Conservation (phyloP, 805 yeast genomes). For the Wickerhamomyces bisporus region DNA sequence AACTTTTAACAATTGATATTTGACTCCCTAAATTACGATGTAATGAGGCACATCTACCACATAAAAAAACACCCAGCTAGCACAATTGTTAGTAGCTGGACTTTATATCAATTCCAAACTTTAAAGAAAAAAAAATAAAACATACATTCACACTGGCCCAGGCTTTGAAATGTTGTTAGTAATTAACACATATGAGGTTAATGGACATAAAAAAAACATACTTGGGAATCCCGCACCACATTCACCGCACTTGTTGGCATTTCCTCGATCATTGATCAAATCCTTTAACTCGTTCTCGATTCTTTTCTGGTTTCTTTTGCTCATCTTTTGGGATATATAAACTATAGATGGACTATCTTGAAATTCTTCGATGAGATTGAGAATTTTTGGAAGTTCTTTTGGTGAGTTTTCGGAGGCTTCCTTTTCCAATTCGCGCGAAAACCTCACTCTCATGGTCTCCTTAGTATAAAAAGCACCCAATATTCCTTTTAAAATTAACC, state of each 20-base stretch:
- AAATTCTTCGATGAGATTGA: too few species aligned
- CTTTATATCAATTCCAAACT: too few species aligned
- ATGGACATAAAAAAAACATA: constrained; percentile 28
- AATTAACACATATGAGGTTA: constrained; percentile 3
- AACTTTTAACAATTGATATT: constrained; percentile 61
- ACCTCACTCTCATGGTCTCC: too few species aligned
- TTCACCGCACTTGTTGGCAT: constrained; percentile 74
- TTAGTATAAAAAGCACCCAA: too few species aligned
- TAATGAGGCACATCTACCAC: constrained; percentile 81
- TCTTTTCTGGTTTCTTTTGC: constrained; percentile 37
- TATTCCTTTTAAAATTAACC: too few species aligned
- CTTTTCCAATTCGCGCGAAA: too few species aligned
- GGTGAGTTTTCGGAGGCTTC: neutral
- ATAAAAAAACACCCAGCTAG: constrained; percentile 61
- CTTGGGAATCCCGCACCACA: constrained; percentile 68
- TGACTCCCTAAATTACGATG: constrained; percentile 64
- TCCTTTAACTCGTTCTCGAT: constrained; percentile 50
- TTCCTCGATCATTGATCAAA: constrained; percentile 52
- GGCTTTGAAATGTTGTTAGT: constrained; percentile 11
- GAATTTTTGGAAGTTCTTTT: too few species aligned
- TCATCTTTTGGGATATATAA: too few species aligned
- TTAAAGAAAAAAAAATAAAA: too few species aligned
- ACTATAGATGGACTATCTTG: too few species aligned
- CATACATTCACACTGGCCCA: constrained; percentile 28
- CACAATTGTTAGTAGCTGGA: constrained; percentile 6